These are phyloP conservation scores for Camellia granthamiana DNA, from an alignment of 148 eudicot species.

Conservation along the genomic window DNA sequence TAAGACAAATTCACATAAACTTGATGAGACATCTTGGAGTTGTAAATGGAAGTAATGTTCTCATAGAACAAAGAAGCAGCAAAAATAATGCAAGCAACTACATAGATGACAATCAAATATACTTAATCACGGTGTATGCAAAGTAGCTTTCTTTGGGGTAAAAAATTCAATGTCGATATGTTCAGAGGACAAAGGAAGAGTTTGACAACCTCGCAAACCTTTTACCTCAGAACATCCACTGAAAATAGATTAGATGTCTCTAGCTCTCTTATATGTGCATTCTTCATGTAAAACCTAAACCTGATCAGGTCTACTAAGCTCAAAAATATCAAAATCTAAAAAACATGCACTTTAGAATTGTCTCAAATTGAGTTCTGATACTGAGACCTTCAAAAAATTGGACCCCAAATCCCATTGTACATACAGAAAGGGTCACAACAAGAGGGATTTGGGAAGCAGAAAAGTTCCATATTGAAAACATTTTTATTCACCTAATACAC, in stretches of 20 bases:
- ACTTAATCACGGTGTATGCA: no score
- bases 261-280: not conserved
- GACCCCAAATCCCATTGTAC: constrained; percentile 4
- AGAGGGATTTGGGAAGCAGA: not conserved
- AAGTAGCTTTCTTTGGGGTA: not conserved
- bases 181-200: not conserved
- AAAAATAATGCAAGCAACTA: not conserved
- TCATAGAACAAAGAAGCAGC: not conserved
- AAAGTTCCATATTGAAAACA: not conserved
- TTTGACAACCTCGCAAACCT: not conserved
- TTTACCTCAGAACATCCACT: not conserved
- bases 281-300: not conserved
- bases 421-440: not conserved
- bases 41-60: not conserved
- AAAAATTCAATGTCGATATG: not conserved
- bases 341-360: not conserved
- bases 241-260: not conserved
- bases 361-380: not conserved
- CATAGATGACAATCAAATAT: not conserved
- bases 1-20: not conserved
- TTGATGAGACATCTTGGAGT: not conserved
- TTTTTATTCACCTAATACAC: not conserved
- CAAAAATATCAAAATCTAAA: not conserved
- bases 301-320: not conserved
- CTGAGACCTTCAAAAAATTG: not conserved